phyloP scores from a whole-genome alignment of 768 basidiomycete species.

The Xerocomellus chrysenteron region DNA sequence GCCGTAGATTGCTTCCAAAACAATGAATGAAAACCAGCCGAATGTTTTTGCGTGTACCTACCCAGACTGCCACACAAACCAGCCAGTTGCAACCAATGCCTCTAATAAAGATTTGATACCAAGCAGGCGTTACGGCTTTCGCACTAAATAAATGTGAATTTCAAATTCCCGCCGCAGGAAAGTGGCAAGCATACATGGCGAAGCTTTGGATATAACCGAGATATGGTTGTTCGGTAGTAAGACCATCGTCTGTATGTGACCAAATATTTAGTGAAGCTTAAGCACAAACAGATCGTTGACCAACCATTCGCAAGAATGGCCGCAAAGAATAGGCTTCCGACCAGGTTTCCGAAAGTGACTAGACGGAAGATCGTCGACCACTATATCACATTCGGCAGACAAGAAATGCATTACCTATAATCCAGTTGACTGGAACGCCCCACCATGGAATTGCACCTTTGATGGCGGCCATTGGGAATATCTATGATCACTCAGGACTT shows the following conservation, averaged over 20 bases:
- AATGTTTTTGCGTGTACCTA: constrained; percentile 30
- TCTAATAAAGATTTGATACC: constrained; percentile 72
- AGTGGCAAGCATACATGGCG: constrained; percentile 50
- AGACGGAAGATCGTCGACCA: constrained; percentile 3
- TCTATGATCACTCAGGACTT: constrained; percentile 35
- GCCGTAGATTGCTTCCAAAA: constrained; percentile 60
- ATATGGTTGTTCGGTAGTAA: constrained; percentile 61
- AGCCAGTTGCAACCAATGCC: constrained; percentile 81
- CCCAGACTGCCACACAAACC: constrained; percentile 73
- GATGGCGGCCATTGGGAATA: constrained; percentile 65
- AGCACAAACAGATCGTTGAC: constrained; percentile 18
- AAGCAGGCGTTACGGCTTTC: constrained; percentile 63
- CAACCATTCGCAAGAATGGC: constrained; percentile 64
- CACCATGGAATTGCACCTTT: constrained; percentile 68
- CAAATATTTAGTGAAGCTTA: background rate
- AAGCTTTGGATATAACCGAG: constrained; percentile 49
- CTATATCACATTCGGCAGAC: background rate
- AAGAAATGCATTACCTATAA: constrained; percentile 49
- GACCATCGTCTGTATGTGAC: constrained; percentile 48
- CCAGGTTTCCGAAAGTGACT: constrained; percentile 71
- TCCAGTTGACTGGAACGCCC: constrained; percentile 66
- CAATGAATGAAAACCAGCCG: background rate
- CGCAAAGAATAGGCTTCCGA: constrained; percentile 68
- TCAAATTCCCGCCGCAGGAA: background rate
- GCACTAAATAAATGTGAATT: constrained; percentile 37